Evolutionary conservation across 176 grass and related monocot genomes (phyloP), one percentile per base, ranked within the genome.

Genomic region (Carex parvula): DNA sequence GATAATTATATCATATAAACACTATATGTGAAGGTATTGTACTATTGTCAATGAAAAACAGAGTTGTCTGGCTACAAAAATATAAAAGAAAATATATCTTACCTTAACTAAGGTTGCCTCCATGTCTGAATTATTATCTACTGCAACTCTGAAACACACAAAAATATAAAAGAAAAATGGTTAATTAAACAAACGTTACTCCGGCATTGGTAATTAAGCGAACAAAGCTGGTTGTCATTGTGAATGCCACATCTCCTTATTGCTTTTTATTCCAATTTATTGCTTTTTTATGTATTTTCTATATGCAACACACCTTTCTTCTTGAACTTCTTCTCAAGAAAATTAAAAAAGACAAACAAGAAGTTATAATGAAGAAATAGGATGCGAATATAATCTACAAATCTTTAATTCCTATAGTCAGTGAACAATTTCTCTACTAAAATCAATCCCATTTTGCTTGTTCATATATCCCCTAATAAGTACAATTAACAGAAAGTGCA

Each of bases 91-190:
- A 53, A 37, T 37, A n/a, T 75, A 65, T 59, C 78, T 88, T 88
- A 76, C 95, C 92, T 98, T 95, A 22, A 98, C 89, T 87, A 98
- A 90, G 64, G 95, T 98, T 60, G 91, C 89, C 82, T 87, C 84
- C 73, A 84, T 86, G 71, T 92, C 86, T 74, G 95, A 93, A 32
- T 88, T 89, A 61, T 95, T 95, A 85, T 98, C 95, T 83, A 98
- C 90, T 62, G 84, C 89, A 64, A 98, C 95, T 82, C 95, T 98
- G 89, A n/a, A 44, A 79, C 22, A 66, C 22, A 20, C 66, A 71
- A 86, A 85, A 66, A 20, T 29, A 78, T 83, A 85, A 37, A 89
- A 53, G 2, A 22, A 66, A 46, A 62, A 67, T 37, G 26, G 61
- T 86, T 50, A 50, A 50, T 44, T 59, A 61, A 77, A 46, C 55